A percentile compares a stretch with the other conserved stretches of the same genome.
Evolutionary conservation across 305 asterid genomes (phyloP).

Genomic region (Coffea humblotiana): DNA sequence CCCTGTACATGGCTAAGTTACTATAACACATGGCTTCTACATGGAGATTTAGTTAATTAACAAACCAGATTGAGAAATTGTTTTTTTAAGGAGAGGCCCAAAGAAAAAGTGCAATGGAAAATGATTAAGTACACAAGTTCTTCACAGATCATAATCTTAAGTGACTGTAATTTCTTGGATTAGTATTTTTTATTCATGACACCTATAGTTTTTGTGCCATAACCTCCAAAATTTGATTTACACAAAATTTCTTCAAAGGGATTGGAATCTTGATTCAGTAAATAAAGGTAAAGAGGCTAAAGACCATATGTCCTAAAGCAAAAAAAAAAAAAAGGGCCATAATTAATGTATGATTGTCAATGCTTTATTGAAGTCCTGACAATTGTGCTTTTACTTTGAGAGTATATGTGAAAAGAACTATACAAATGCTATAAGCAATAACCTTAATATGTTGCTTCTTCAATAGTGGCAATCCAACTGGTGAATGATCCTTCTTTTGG

Average conservation of each 20-base stretch:
- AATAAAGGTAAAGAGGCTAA: too few species aligned
- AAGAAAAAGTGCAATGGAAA: background rate
- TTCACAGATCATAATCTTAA: background rate
- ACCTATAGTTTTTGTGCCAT: too few species aligned
- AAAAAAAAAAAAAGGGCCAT: background rate
- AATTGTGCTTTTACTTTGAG: background rate
- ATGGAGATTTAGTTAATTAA: conserved; percentile 28
- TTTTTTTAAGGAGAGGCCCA: background rate
- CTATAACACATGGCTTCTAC: conserved; percentile 24
- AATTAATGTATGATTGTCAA: background rate
- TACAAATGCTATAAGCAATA: background rate
- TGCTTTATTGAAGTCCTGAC: background rate
- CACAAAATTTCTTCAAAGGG: background rate
- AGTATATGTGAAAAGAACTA: background rate
- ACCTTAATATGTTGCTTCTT: conserved; percentile 10
- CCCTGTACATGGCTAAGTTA: conserved; percentile 6
- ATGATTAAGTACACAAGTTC: background rate
- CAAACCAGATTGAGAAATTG: conserved; percentile 4
- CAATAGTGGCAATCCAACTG: conserved; percentile 16
- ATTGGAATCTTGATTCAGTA: background rate
- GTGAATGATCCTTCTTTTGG: background rate
- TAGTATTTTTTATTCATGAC: background rate
- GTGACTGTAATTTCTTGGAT: too few species aligned
- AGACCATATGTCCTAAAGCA: too few species aligned
- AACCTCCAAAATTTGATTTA: too few species aligned